phyloP scores from a whole-genome alignment of 768 basidiomycete genomes.

The Podaxis carcinomalis region DNA sequence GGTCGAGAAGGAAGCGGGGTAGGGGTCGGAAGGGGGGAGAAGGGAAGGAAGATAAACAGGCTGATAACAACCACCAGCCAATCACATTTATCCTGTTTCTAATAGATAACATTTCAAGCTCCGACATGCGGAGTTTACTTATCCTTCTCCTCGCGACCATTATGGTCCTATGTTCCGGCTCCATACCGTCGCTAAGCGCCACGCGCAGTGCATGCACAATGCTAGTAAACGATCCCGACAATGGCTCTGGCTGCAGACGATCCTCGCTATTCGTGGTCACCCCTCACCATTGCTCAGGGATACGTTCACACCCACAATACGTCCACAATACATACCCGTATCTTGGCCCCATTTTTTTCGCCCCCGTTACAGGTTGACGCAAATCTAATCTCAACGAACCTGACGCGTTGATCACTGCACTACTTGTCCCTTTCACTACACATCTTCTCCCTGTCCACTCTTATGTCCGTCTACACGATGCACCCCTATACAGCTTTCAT shows the following conservation, averaged over 20 bases:
- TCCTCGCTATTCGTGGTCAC: neutral
- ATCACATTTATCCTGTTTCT: conserved; percentile 18
- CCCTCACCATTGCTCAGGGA: neutral
- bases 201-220: neutral
- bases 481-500: too few relatives aligned
- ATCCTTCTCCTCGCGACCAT: neutral
- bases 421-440: neutral
- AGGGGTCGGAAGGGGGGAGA: neutral
- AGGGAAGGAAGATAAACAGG: conserved; percentile 8
- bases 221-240: neutral
- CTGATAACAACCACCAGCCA: conserved; percentile 13
- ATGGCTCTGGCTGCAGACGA: neutral
- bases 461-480: too few relatives aligned
- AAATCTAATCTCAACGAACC: conserved; percentile 9
- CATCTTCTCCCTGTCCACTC: neutral
- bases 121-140: conserved; percentile 2
- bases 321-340: neutral
- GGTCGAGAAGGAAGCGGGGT: conserved; percentile 14
- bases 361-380: neutral
- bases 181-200: neutral
- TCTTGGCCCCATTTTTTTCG: neutral
- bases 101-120: conserved; percentile 8
- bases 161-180: neutral
- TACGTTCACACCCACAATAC: neutral
- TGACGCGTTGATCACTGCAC: neutral